Evolutionary conservation across 169 alveolate species (phyloP), one percentile per base, ranked within the genome.

Genomic region (Plasmodium ovale): DNA sequence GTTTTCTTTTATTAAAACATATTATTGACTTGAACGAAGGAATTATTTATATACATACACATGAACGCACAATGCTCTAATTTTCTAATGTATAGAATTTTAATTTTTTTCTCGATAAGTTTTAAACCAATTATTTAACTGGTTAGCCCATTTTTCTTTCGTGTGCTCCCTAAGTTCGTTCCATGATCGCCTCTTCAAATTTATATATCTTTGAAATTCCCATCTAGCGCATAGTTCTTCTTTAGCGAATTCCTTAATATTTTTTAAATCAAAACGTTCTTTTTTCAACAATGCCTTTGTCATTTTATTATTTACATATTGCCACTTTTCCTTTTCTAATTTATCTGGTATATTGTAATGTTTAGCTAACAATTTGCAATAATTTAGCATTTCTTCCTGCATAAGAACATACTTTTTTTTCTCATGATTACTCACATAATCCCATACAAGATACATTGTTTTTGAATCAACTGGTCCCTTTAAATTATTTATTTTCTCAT

Each of bases 201-300:
- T 29, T 35, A 64, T 64, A 12, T 64, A 64, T 53, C 72, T 64
- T 25, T 29, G 56, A 64, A 64, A 64, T 64, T 64, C 72, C 72
- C 72, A 64, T 53, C 72, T 64, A 31, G 72, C 72, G 29, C 72
- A 64, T 29, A 64, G 0, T 31, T 64, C 72, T 64, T 64, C 72
- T 27, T 31, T 31, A 5, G 72, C 72, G 51, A 64, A 64, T 0
- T 25, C 51, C 72, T 64, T 35, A 31, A 64, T 64, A 64, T 64
- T 64, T 23, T 64, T 64, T 12, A 64, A 64, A 64, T 64, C 72
- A 23, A 31, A 64, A 33, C 25, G 29, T 5, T 31, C 72, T 64
- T 64, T 64, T 35, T 35, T 64, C 19, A 64, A 21, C 21, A 64
- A 44, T 29, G 35, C 35, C 16, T 64, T 31, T 47, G 58, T 64